Base-by-base conservation (phyloP, 345 rosid species). In the Linum lewisii region DNA sequence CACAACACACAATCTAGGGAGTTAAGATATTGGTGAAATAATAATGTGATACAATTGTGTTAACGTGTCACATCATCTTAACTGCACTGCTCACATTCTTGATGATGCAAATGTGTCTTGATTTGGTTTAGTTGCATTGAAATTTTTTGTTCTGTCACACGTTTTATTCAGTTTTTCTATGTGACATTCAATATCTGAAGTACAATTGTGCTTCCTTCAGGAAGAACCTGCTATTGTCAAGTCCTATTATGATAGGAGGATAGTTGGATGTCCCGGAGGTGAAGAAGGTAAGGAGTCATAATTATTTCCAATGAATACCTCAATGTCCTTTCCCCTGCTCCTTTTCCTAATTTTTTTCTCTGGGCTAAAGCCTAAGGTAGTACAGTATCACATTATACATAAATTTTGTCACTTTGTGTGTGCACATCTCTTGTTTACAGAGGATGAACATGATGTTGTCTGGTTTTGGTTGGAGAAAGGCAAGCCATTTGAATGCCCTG, bases 381-480 rank as follows among this genome's bases (percentile, higher is more conserved):
- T 8, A 26, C 6, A 42, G 51, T 62, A 49, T 50, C 20, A 54
- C 34, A 2, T 9, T 47, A n/a, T 13, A 8, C 26, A 37, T 9
- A 51, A 34, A 21, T 26, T 3, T 22, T 2, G 29, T 57, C 24
- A 42, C 54, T 8, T 23, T 8, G n/a, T 1, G 19, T 62, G 24
- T 63, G 32, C 10, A 50, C 47, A 15, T 55, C 50, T 60, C 36
- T 59, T 3, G 38, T 51, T 63, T 66, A 63, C 71, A 93, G 99
- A 89, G 81, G 95, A 87, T 29, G 95, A 89, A 69, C 99, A 93
- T 63, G 97, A 93, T 60, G 94, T 92, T 62, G 94, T 89, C 42
- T 89, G 97, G 97, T 93, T 93, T 80, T 86, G 97, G 99, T 79
- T 89, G 76, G 81, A 83, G 81, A 87, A 89, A 72, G 95, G 85